A percentile compares a stretch with the other conserved stretches of the same genome.
These are phyloP conservation scores for Backusella tarrabulga DNA, from an alignment of 192 early-diverging fungal genomes.

Conservation along the genomic window DNA sequence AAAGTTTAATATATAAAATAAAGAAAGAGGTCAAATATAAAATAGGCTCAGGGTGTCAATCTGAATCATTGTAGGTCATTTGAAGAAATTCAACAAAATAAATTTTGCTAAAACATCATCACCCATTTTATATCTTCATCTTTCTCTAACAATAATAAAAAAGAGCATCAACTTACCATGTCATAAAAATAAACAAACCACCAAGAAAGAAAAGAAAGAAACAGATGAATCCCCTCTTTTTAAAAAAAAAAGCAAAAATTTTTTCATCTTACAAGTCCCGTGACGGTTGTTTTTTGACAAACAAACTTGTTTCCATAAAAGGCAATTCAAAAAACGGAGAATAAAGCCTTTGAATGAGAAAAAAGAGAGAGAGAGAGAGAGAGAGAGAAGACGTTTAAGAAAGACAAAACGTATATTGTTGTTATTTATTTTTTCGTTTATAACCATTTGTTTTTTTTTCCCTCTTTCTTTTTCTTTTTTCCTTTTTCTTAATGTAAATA, in stretches of 20 bases:
- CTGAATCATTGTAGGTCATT: slow-evolving; percentile 14
- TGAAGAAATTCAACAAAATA: slow-evolving; percentile 22
- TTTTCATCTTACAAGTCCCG: background rate
- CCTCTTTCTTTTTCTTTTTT: background rate
- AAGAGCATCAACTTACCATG: background rate
- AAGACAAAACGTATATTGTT: background rate
- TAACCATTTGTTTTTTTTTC: background rate
- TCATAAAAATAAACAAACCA: background rate
- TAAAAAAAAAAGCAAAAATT: background rate
- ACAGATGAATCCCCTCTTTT: background rate
- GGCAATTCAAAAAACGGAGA: background rate
- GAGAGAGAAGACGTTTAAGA: background rate
- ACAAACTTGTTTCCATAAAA: slow-evolving; percentile 8
- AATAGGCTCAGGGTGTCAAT: slow-evolving; percentile 18
- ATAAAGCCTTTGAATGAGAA: background rate
- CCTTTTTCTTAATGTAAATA: background rate
- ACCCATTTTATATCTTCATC: background rate
- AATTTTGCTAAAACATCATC: slow-evolving; percentile 17
- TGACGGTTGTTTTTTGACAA: background rate
- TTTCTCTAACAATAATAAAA: background rate
- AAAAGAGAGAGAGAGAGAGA: too few relatives aligned
- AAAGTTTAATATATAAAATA: background rate
- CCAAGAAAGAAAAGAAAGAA: background rate
- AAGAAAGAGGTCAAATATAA: background rate
- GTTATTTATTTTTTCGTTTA: background rate